Percentiles rank a stretch among this genome's conserved stretches.
Conservation (phyloP, 176 grass and related monocot genomes). For the Tillandsia leiboldiana region DNA sequence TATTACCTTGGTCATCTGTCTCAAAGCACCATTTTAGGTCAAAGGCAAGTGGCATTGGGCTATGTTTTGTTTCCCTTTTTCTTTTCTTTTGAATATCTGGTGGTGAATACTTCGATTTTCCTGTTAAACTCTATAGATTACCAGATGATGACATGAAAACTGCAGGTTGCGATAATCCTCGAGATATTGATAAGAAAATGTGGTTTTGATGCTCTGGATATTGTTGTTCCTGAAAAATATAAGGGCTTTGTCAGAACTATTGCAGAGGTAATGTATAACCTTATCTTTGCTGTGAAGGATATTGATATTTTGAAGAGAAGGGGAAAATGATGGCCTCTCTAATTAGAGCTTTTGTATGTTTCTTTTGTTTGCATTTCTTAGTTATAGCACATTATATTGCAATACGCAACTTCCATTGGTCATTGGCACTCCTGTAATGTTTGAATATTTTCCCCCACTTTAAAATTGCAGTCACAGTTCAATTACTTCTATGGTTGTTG, state of each 20-base stretch:
- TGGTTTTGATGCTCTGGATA: conserved; percentile 53
- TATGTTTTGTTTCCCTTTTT: conserved; percentile 10
- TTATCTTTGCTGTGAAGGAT: background rate
- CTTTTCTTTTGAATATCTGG: background rate
- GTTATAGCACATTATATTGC: too few relatives aligned
- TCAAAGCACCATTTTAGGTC: conserved; percentile 84
- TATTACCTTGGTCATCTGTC: conserved; percentile 61
- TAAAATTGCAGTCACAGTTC: too few relatives aligned
- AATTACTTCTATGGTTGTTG: too few relatives aligned
- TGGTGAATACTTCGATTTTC: background rate
- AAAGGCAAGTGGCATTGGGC: conserved; percentile 43
- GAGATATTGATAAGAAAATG: conserved; percentile 97
- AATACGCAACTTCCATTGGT: too few relatives aligned
- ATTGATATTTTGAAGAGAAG: too few relatives aligned
- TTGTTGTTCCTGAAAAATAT: conserved; percentile 48
- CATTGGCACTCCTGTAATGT: too few relatives aligned
- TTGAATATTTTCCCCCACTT: too few relatives aligned
- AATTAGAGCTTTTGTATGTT: background rate
- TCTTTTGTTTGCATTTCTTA: too few relatives aligned
- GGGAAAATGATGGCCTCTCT: background rate
- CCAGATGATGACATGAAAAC: conserved; percentile 10
- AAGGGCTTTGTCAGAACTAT: conserved; percentile 62
- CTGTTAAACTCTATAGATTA: conserved; percentile 4
- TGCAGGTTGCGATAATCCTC: conserved; percentile 68
- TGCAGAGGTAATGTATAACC: conserved; percentile 36